Evolutionary conservation across 148 eudicot species (phyloP), one percentile per base, ranked within the genome.

Genomic region (Tetragonia tetragonoides): DNA sequence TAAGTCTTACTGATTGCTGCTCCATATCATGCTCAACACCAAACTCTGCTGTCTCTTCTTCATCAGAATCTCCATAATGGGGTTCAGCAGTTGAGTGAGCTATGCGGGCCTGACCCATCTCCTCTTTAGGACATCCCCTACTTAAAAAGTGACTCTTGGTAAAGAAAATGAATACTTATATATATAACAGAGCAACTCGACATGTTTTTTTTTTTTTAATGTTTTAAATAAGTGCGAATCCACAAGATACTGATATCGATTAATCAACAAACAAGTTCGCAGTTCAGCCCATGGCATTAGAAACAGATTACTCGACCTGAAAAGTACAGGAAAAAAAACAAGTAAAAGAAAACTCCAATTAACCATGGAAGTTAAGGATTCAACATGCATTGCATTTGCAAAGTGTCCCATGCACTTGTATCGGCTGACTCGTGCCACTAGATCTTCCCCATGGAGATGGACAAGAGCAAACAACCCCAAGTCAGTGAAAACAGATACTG

Each of bases 21-120:
- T 86, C 95, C 66, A 85, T 83, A 73, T 89, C 85, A 91, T 87
- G 85, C 79, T 84, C 91, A 79, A 76, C 91, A 73, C 81, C 89
- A 79, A 90, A 90, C 54, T 87, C 91, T 41, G 88, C 89, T 72
- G 85, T 91, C 84, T 90, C 97, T 78, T 95, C 99, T n/a, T 96
- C 99, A 80, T 96, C 99, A 40, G 99, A 93, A 73, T 96, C 99
- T 70, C 99, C 99, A 90, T 93, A 95, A 86, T 90, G 95, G 62
- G 93, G 87, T 83, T 91, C 99, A 77, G 97, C 90, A 78, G 91
- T 89, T 75, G 97, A 87, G 57, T 88, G 84, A 70, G 85, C 82
- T 76, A 85, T 68, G 28, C 83, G 88, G 79, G 87, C 81, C 71
- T 84, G 89, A 73, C 88, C 91, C 86, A 87, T 90, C 81, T 91